Base-by-base conservation (phyloP, 2,329 filamentous ascomycete species). In the Penicillium brasilianum region DNA sequence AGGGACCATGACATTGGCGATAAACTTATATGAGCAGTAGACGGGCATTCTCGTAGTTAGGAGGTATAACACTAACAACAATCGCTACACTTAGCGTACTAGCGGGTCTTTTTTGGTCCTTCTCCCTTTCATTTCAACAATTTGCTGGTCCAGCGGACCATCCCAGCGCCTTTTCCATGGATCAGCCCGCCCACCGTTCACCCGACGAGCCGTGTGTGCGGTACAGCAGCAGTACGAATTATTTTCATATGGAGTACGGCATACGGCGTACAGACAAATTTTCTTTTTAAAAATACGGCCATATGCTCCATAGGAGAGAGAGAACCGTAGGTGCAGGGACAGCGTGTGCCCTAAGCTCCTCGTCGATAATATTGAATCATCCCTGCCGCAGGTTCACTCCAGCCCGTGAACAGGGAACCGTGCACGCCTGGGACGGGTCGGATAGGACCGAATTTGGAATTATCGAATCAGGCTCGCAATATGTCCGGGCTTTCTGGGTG, bases 121-220 rank as follows among this genome's bases (percentile, higher is more conserved):
- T n/a, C 16, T 25, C 46, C 34, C 32, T 36, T n/a, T 20, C 11
- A 37, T 52, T 36, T 37, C 34, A 39, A 18, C 50, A 37, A 30
- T 55, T 14, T 41, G 28, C 20, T 55, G 48, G 14, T 20, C 43
- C 58, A 18, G 39, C 48, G 55, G 30, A 51, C 20, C 13, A 48
- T 57, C 52, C 39, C 52, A 41, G 16, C 16, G 22, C 37, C 34
- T 37, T 43, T 54, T 57, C 55, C 54, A 63, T 63, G 50, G 56
- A 30, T 59, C 61, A 59, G 57, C 57, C 57, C 55, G 54, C 62
- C 66, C 66, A 66, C 64, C 64, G 66, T 66, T 67, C 63, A 61
- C 51, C 61, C 50, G 41, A 28, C 8, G 28, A 36, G 48, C 55
- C 63, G 57, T 57, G 48, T 53, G 34, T 14, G 39, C 43, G 32